Evolutionary conservation across 1,284 basidiomycete genomes (phyloP).

Genomic region (Ustilago trichophora): DNA sequence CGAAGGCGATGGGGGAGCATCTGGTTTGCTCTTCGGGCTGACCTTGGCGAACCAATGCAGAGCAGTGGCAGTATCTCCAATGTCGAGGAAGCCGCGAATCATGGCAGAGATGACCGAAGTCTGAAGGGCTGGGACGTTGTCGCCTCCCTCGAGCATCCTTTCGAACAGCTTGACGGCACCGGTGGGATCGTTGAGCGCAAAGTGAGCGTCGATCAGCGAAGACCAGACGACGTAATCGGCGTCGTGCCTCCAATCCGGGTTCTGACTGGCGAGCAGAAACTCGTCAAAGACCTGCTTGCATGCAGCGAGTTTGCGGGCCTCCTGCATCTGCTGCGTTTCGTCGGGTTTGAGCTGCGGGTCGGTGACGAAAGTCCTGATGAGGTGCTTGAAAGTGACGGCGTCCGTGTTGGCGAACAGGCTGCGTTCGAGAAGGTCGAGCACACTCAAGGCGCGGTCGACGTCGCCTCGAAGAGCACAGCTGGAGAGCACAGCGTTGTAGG

Average conservation of each 20-base stretch:
- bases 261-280: slow-evolving; percentile 70
- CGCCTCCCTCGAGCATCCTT: slow-evolving; percentile 72
- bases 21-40: no score
- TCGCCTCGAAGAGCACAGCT: slow-evolving; percentile 74
- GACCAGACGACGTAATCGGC: slow-evolving; percentile 73
- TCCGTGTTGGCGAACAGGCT: slow-evolving; percentile 68
- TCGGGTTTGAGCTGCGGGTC: slow-evolving; percentile 53
- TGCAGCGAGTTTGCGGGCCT: slow-evolving; percentile 71
- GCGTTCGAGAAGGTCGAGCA: slow-evolving; percentile 76
- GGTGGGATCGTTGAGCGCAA: slow-evolving; percentile 74
- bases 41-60: slow-evolving; percentile 54
- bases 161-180: slow-evolving; percentile 78
- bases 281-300: slow-evolving; percentile 77
- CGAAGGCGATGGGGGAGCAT: no score
- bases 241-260: slow-evolving; percentile 39
- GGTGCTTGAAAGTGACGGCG: slow-evolving; percentile 71
- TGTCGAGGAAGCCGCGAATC: slow-evolving; percentile 68
- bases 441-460: slow-evolving; percentile 74
- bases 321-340: slow-evolving; percentile 69
- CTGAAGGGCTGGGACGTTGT: slow-evolving; percentile 71
- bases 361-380: slow-evolving; percentile 70
- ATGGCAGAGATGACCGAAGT: slow-evolving; percentile 73
- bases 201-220: slow-evolving; percentile 79
- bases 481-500: slow-evolving; percentile 74
- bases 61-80: slow-evolving; percentile 42